phyloP scores from a whole-genome alignment of 2,329 filamentous ascomycete species.

The Penicillium rolfsii region DNA sequence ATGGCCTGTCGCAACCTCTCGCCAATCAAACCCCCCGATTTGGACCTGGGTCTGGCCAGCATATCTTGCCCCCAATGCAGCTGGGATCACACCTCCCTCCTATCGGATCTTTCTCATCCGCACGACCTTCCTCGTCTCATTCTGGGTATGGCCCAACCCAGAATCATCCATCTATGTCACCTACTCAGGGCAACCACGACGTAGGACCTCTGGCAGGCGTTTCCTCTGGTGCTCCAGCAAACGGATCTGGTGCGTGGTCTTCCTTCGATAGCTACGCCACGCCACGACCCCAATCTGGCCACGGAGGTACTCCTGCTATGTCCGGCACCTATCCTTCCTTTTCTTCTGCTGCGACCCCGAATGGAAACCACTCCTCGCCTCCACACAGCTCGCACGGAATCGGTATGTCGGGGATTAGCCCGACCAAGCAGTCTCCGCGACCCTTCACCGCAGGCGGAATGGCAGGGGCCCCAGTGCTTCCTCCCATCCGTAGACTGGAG shows the following conservation, averaged over 20 bases:
- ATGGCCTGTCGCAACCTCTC: conserved; percentile 34
- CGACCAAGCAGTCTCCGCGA: conserved; percentile 51
- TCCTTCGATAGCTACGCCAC: conserved; percentile 39
- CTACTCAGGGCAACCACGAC: conserved; percentile 55
- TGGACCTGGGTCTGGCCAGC: conserved; percentile 20
- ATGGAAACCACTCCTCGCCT: conserved; percentile 39
- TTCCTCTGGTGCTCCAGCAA: conserved; percentile 36
- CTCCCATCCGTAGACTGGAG: conserved; percentile 46
- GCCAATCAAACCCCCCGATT: conserved; percentile 30
- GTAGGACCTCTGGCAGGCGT: conserved; percentile 51
- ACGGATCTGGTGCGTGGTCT: conserved; percentile 37
- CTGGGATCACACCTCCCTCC: conserved; percentile 38
- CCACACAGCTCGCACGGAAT: conserved; percentile 43
- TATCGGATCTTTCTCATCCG: conserved; percentile 38
- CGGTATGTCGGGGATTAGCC: conserved; percentile 50
- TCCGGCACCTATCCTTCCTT: conserved; percentile 39
- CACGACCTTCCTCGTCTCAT: conserved; percentile 49
- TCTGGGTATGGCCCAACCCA: conserved; percentile 44
- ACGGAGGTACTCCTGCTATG: conserved; percentile 35
- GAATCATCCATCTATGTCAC: conserved; percentile 53
- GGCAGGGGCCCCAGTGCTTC: conserved; percentile 42
- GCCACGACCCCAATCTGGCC: conserved; percentile 36
- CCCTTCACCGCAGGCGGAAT: conserved; percentile 41
- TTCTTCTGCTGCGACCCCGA: conserved; percentile 37
- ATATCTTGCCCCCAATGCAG: conserved; percentile 32